Conservation (phyloP, 371 early-diverging fungal genomes). For the Circinella umbellata region DNA sequence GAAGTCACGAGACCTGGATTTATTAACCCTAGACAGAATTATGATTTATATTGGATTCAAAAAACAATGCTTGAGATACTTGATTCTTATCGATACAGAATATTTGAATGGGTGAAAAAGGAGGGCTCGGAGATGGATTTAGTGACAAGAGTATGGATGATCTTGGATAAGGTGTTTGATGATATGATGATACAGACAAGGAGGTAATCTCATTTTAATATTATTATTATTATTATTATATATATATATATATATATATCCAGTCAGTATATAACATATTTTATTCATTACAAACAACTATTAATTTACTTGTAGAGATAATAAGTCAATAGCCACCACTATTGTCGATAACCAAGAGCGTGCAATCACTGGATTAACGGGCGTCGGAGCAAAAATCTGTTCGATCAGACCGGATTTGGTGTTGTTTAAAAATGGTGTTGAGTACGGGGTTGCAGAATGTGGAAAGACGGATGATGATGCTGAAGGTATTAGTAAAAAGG, state of each 20-base stretch:
- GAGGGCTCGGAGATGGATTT: not conserved
- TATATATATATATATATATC: too few species aligned
- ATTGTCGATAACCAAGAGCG: not conserved
- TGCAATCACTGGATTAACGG: not conserved
- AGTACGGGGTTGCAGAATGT: not conserved
- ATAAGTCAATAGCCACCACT: not conserved
- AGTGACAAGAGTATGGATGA: not conserved
- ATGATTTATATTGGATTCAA: not conserved
- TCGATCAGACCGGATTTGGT: not conserved
- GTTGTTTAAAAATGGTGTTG: not conserved
- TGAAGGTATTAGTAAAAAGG: too few species aligned
- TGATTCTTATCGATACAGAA: not conserved
- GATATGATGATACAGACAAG: not conserved
- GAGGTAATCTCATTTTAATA: not conserved
- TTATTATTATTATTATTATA: too few species aligned
- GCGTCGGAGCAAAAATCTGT: not conserved
- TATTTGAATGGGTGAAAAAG: not conserved
- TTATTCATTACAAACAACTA: not conserved
- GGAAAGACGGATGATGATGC: too few species aligned
- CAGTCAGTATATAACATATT: not conserved
- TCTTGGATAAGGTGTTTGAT: not conserved
- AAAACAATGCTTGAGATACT: not conserved
- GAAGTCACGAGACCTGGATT: not conserved
- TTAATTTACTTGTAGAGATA: not conserved
- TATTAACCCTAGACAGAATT: not conserved